Percentiles rank a stretch among this genome's conserved stretches.
These are phyloP conservation scores for Echria macrotheca DNA, from an alignment of 495 filamentous ascomycete species.

Conservation along the genomic window DNA sequence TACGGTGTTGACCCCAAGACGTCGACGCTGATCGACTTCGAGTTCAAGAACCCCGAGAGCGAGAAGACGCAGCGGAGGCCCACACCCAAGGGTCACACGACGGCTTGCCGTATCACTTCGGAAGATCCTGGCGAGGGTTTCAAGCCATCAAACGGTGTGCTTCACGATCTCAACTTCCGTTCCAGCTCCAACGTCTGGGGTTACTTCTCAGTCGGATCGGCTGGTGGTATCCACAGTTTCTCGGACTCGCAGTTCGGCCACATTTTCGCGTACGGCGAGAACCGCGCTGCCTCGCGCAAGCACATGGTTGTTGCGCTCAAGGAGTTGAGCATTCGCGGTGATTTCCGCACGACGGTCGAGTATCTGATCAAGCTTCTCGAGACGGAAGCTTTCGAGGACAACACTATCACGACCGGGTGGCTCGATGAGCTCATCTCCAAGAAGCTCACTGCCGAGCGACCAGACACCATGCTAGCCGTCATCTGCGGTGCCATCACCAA, in stretches of 20 bases:
- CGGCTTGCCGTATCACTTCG: constrained; percentile 98
- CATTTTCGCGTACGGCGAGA: constrained; percentile 99
- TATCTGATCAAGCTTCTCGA: constrained; percentile 99
- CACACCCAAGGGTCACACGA: constrained; percentile 91
- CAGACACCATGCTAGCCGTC: constrained; percentile 84
- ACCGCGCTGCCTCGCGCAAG: constrained; percentile 88
- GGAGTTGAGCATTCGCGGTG: constrained; percentile 98
- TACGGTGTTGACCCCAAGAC: constrained; percentile 93
- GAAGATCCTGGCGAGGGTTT: constrained; percentile 99
- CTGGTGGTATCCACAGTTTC: constrained; percentile 97
- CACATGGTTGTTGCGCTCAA: constrained; percentile 99
- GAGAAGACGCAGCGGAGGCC: constrained; percentile 81
- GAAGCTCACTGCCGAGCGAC: constrained; percentile 93
- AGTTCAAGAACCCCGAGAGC: constrained; percentile 85
- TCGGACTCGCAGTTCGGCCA: constrained; percentile 99
- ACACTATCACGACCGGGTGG: constrained; percentile 99
- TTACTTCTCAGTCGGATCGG: constrained; percentile 98
- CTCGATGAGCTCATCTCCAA: constrained; percentile 97
- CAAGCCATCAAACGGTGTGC: constrained; percentile 97
- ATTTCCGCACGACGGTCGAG: constrained; percentile 97
- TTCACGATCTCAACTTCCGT: constrained; percentile 99
- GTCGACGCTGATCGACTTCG: constrained; percentile 87
- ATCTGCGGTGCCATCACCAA: constrained; percentile 93
- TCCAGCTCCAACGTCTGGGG: constrained; percentile 99
- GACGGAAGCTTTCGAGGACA: constrained; percentile 96